These are phyloP conservation scores for Suzukiozyma palmioleophila DNA, from an alignment of 1,139 yeast species.

Conservation along the genomic window DNA sequence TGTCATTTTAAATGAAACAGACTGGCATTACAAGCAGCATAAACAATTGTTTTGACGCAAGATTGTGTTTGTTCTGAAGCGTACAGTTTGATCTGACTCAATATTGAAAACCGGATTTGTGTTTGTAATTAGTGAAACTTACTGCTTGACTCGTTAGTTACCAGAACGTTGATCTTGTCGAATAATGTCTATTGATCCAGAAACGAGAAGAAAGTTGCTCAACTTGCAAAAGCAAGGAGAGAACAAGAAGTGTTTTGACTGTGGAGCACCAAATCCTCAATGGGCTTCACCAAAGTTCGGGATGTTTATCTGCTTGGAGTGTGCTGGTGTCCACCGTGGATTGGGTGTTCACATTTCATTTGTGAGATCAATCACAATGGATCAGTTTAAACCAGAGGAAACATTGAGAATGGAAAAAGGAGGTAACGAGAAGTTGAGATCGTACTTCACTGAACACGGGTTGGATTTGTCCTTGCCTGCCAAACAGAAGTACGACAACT, in stretches of 20 bases:
- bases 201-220: slow-evolving; percentile 76
- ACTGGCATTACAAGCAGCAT: no score
- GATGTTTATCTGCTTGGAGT: slow-evolving; percentile 90
- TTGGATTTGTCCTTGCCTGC: slow-evolving; percentile 62
- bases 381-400: slow-evolving; percentile 92
- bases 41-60: no score
- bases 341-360: slow-evolving; percentile 96
- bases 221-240: slow-evolving; percentile 75
- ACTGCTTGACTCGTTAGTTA: no score
- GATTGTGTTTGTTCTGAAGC: no score
- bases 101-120: no score
- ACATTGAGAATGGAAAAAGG: slow-evolving; percentile 89
- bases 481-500: slow-evolving; percentile 75
- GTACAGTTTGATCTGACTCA: no score
- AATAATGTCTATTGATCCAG: slow-evolving; percentile 78
- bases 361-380: slow-evolving; percentile 96
- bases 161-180: no score
- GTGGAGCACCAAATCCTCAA: slow-evolving; percentile 93
- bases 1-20: no score
- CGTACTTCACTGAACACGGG: slow-evolving; percentile 71
- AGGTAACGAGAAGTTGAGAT: slow-evolving; percentile 76
- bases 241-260: slow-evolving; percentile 90
- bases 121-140: no score
- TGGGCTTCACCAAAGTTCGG: slow-evolving; percentile 99
- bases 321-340: slow-evolving; percentile 96